Evolutionary conservation across 192 early-diverging fungal genomes (phyloP).

Genomic region (Coemansia sp.): DNA sequence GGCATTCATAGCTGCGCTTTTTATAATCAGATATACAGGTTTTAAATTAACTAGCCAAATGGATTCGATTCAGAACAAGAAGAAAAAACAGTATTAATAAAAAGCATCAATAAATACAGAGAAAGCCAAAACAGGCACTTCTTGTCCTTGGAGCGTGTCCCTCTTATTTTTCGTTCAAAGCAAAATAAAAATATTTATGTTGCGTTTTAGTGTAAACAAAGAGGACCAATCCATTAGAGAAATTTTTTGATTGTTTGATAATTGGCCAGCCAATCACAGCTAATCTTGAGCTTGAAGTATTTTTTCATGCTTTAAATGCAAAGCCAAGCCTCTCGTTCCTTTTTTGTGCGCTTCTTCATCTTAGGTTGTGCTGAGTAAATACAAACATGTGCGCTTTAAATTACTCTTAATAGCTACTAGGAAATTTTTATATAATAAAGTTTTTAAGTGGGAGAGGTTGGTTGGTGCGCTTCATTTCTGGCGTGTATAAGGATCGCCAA

Average conservation of each 20-base stretch:
- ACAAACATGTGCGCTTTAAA: no score
- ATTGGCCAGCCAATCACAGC: not conserved
- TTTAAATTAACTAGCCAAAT: not conserved
- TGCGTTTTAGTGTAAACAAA: not conserved
- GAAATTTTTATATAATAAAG: no score
- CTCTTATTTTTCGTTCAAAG: not conserved
- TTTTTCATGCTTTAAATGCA: not conserved
- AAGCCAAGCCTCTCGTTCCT: not conserved
- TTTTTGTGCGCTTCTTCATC: no score
- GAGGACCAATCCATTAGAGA: not conserved
- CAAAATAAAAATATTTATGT: not conserved
- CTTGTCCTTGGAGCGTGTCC: not conserved
- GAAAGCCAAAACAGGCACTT: not conserved
- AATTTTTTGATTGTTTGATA: conserved; percentile 1
- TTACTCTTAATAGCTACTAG: no score
- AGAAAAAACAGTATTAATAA: conserved; percentile 1
- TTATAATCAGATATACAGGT: not conserved
- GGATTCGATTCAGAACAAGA: not conserved
- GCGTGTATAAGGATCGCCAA: no score
- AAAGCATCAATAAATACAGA: not conserved
- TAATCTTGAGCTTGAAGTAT: not conserved
- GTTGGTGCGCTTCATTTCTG: no score
- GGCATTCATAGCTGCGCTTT: conserved; percentile 21
- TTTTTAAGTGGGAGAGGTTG: no score
- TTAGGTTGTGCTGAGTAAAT: no score